Evolutionary conservation across 116 monocot genomes (phyloP), one percentile per base, ranked within the genome.

Genomic region (Dioscorea cayenensis): DNA sequence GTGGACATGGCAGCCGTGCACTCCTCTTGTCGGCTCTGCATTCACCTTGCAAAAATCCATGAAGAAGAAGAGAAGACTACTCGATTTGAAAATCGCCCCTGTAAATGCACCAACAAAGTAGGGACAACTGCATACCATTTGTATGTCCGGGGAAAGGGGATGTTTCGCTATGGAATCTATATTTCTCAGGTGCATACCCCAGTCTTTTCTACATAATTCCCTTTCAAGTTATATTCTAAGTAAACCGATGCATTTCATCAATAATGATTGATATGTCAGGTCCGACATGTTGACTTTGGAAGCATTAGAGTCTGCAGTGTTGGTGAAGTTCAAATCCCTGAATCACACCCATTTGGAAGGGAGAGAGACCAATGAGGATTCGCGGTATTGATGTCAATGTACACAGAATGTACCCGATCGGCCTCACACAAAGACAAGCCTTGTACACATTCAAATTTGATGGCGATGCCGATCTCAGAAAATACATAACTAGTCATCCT

Each of bases 1-100:
- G 65, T 95, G 13, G 92, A 95, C 87, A 95, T 95, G 95, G 89
- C 92, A 71, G 89, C 89, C 28, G 92, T 95, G 14, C 95, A 92
- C 76, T 95, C 95, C 60, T 95, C 92, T 48, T 95, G 95, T 36
- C 85, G 95, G 29, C 92, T 95, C 28, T 92, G 95, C 80, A 85
- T 95, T 60, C 89, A 87, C 76, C 51, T 95, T 28, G 92, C 92
- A 63, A 83, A 76, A 64, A 86, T 95, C 64, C 76, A 67, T 49
- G 81, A 91, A 69, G 81, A 85, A 63, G 85, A 95, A 70, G 95
- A 92, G 65, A 69, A 50, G 70, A 79, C 60, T 64, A 64, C 78
- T 49, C 74, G 43, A 25, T 92, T 89, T 68, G 73, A 76, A 65
- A 84, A 84, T n/a, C 95, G 95, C 11, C 81, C 87, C 9, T 95